These are phyloP conservation scores for Phalaenopsis equestris DNA, from an alignment of 106 monocot species.

Conservation along the genomic window DNA sequence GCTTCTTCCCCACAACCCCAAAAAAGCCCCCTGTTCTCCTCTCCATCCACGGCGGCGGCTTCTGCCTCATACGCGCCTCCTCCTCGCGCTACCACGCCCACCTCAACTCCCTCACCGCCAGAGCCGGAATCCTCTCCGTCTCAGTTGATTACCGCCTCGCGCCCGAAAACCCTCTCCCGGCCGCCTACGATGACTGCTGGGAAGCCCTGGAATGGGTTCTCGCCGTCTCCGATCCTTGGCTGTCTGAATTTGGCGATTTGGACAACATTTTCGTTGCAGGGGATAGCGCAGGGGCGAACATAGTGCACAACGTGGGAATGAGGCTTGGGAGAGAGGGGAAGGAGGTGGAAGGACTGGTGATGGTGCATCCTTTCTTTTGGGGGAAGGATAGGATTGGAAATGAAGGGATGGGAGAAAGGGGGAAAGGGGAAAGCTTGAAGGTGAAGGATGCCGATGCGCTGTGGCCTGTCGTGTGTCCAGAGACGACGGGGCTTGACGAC, in stretches of 20 bases:
- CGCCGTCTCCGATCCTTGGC: conserved; percentile 15
- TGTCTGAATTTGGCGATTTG: conserved; percentile 25
- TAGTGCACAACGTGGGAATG: conserved; percentile 22
- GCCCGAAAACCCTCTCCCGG: neutral
- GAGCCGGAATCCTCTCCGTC: neutral
- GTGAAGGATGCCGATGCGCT: neutral
- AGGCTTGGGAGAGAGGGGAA: neutral
- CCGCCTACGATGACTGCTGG: conserved; percentile 1
- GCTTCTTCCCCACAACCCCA: neutral
- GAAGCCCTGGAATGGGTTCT: neutral
- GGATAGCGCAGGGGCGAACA: conserved; percentile 43
- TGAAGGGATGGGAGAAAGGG: neutral
- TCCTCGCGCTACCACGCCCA: neutral
- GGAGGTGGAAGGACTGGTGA: conserved; percentile 7
- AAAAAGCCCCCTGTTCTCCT: neutral
- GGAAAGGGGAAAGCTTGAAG: neutral
- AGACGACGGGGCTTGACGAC: conserved; percentile 6
- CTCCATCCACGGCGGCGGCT: conserved; percentile 1
- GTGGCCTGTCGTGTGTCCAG: conserved; percentile 9
- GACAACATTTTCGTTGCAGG: conserved; percentile 34
- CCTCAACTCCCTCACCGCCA: neutral
- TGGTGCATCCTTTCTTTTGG: conserved; percentile 21
- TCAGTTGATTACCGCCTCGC: neutral
- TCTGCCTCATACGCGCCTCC: neutral
- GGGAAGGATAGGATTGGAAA: conserved; percentile 5